These are phyloP conservation scores for Dictyophora rubrovolvata DNA, from an alignment of 768 basidiomycete genomes.

Conservation along the genomic window DNA sequence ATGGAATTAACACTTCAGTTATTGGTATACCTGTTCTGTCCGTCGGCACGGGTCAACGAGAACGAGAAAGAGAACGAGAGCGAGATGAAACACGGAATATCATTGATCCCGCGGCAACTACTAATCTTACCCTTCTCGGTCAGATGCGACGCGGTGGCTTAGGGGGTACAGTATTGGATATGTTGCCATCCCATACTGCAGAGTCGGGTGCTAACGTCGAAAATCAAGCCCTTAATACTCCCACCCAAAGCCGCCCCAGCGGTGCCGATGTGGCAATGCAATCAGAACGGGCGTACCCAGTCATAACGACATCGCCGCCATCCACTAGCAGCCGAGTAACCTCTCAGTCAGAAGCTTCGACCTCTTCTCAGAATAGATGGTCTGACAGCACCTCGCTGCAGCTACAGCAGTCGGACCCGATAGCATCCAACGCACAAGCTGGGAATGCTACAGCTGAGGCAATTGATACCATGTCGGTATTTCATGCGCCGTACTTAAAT, in stretches of 20 bases:
- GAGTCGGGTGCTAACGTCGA: neutral
- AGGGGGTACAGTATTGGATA: neutral
- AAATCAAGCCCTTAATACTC: neutral
- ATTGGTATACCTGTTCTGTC: neutral
- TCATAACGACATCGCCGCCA: no score
- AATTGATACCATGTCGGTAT: neutral
- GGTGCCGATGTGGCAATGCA: neutral
- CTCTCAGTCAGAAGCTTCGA: no score
- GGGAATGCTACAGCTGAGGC: neutral
- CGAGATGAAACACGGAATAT: neutral
- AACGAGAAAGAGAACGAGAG: neutral
- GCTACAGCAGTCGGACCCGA: neutral
- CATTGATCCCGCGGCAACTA: neutral
- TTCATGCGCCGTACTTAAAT: neutral
- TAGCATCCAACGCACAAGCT: neutral
- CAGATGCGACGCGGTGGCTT: neutral
- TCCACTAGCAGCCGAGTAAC: no score
- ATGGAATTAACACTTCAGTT: slow-evolving; percentile 15
- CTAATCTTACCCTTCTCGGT: neutral
- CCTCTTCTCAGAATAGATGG: no score
- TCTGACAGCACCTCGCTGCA: no score
- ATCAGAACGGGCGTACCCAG: no score
- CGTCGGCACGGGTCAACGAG: neutral
- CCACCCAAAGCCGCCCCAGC: neutral
- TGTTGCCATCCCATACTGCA: neutral